Conservation (phyloP, 1,139 yeast species). For the Hyphopichia pseudoburtonii region DNA sequence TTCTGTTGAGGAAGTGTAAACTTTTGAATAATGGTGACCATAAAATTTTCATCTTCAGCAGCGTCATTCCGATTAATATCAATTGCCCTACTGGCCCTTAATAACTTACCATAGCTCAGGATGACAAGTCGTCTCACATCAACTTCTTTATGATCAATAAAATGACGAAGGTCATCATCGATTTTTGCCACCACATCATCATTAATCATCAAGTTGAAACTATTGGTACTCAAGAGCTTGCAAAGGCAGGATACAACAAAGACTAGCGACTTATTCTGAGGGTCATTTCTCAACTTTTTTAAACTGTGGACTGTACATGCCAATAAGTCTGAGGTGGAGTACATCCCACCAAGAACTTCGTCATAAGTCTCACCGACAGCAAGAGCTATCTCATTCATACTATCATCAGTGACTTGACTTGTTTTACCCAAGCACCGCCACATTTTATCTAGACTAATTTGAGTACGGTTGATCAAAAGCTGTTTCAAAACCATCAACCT, state of each 20-base stretch:
- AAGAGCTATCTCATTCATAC: conserved; percentile 19
- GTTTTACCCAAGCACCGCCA: conserved; percentile 24
- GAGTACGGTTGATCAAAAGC: conserved; percentile 25
- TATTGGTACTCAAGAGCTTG: conserved; percentile 20
- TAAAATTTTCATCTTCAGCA: conserved; percentile 13
- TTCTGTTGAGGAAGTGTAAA: conserved; percentile 35
- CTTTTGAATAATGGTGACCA: conserved; percentile 23
- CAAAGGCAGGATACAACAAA: conserved; percentile 24
- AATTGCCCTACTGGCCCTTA: conserved; percentile 19
- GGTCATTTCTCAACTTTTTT: conserved; percentile 1
- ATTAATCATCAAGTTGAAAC: conserved; percentile 18
- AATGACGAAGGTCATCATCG: conserved; percentile 27
- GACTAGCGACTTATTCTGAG: conserved; percentile 5
- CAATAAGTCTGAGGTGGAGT: conserved; percentile 21
- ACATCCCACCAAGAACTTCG: conserved; percentile 30
- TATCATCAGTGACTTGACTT: conserved; percentile 15
- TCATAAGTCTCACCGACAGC: conserved; percentile 31
- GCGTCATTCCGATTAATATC: conserved; percentile 8
- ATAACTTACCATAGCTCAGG: conserved; percentile 39
- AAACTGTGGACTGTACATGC: conserved; percentile 11
- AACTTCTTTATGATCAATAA: conserved; percentile 31
- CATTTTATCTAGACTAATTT: conserved; percentile 18
- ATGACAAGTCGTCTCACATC: conserved; percentile 42
- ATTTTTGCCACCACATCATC: conserved; percentile 24
- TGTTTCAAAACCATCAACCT: conserved; percentile 39